These are phyloP conservation scores for Coriaria nepalensis DNA, from an alignment of 306 rosid genomes.

Conservation along the genomic window DNA sequence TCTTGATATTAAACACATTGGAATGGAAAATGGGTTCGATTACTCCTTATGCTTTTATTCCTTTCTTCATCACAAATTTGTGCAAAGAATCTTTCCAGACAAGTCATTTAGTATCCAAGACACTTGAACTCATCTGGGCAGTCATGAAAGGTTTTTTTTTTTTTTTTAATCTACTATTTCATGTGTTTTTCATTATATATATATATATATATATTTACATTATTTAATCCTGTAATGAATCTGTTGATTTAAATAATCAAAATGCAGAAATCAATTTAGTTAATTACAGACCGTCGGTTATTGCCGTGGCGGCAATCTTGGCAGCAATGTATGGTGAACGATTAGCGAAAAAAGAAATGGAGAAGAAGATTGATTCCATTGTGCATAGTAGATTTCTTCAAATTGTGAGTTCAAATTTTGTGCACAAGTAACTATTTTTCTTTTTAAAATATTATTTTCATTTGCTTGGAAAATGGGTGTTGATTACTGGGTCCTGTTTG, in stretches of 20 bases:
- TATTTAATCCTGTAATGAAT: background rate
- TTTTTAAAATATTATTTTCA: no score
- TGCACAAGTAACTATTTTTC: background rate
- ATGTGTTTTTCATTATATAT: background rate
- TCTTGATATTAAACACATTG: slow-evolving; percentile 52
- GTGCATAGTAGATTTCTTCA: slow-evolving; percentile 27
- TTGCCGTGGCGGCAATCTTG: slow-evolving; percentile 68
- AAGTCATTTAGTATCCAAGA: slow-evolving; percentile 16
- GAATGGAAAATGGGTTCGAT: slow-evolving; percentile 53
- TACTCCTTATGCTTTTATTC: slow-evolving; percentile 60
- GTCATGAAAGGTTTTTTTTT: slow-evolving; percentile 37
- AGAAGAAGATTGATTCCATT: slow-evolving; percentile 42
- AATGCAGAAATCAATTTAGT: slow-evolving; percentile 47
- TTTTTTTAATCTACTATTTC: background rate
- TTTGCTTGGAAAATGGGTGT: no score
- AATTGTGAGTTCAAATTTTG: slow-evolving; percentile 30
- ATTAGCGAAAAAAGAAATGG: slow-evolving; percentile 36
- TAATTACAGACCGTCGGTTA: slow-evolving; percentile 52
- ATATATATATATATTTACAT: background rate
- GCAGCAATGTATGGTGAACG: slow-evolving; percentile 32
- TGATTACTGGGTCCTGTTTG: background rate
- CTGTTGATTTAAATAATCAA: no score
- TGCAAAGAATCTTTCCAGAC: slow-evolving; percentile 26
- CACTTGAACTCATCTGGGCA: slow-evolving; percentile 31
- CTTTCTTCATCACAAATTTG: slow-evolving; percentile 42